Evolutionary conservation across 139 green algal genomes (phyloP).

Genomic region (Asterochloris erici): DNA sequence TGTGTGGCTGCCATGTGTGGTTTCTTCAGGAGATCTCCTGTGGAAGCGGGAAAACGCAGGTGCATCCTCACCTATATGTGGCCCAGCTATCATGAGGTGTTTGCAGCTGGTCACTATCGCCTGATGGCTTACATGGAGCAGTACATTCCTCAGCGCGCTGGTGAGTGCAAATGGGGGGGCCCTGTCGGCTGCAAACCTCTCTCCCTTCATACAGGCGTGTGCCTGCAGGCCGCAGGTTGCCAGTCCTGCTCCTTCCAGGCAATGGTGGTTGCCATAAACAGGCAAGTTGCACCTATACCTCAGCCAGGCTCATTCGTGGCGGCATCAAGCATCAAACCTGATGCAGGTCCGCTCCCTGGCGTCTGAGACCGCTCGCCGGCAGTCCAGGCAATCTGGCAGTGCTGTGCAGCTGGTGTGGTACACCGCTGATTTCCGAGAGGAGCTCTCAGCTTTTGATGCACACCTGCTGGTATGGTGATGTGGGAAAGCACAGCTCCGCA

Average conservation of each 20-base stretch:
- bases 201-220: not conserved
- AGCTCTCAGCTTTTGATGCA: constrained; percentile 62
- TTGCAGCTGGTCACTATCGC: not conserved
- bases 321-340: not conserved
- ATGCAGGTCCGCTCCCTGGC: constrained; percentile 40
- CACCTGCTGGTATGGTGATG: constrained; percentile 28
- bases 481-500: not conserved
- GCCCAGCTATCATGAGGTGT: constrained; percentile 1
- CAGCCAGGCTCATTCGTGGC: not conserved
- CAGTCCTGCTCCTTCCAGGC: constrained; percentile 49
- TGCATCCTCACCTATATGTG: constrained; percentile 17
- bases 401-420: constrained; percentile 44
- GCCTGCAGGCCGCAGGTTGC: not conserved
- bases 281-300: not conserved
- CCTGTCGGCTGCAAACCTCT: not conserved
- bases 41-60: not conserved
- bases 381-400: constrained; percentile 10
- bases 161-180: not conserved
- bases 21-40: not conserved
- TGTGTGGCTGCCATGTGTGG: not conserved
- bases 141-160: not conserved
- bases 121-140: not conserved
- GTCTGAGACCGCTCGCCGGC: constrained; percentile 26
- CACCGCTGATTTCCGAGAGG: constrained; percentile 49
- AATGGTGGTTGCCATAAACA: constrained; percentile 47